phyloP scores from a whole-genome alignment of 257 asterid genomes.

The Nicotiana noctiflora region DNA sequence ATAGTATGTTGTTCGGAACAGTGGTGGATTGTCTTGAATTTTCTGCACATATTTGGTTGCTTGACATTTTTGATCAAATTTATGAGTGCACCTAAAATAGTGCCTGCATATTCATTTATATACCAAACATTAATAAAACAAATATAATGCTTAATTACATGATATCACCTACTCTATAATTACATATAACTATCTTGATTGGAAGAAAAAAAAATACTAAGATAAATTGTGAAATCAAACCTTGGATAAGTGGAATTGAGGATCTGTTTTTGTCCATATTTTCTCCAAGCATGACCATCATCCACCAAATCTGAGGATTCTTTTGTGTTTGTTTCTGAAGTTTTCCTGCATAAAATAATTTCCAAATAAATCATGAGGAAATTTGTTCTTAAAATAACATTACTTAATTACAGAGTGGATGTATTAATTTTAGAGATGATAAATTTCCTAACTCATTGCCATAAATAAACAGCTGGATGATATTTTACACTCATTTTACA shows the following conservation, averaged over 20 bases:
- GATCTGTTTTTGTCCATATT: constrained; percentile 68
- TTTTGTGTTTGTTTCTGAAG: constrained; percentile 26
- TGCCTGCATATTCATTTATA: constrained; percentile 32
- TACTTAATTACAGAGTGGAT: not conserved
- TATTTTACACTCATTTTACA: not conserved
- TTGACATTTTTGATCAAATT: constrained; percentile 49
- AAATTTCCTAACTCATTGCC: no score
- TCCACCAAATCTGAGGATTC: constrained; percentile 26
- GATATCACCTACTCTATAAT: not conserved
- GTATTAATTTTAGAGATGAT: not conserved
- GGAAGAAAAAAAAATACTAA: not conserved
- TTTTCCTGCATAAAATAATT: constrained; percentile 34
- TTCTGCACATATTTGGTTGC: constrained; percentile 64
- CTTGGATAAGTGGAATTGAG: constrained; percentile 48
- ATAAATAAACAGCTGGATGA: not conserved
- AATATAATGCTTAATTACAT: not conserved
- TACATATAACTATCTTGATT: not conserved
- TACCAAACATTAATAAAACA: not conserved
- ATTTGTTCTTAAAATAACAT: not conserved
- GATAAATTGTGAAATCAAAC: constrained; percentile 14
- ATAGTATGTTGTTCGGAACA: constrained; percentile 44
- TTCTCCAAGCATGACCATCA: constrained; percentile 77
- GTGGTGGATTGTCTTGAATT: constrained; percentile 43
- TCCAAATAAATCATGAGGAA: not conserved
- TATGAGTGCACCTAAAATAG: constrained; percentile 75